Base-by-base conservation (phyloP, 2,329 filamentous ascomycete genomes). In the Fusarium beomiforme region DNA sequence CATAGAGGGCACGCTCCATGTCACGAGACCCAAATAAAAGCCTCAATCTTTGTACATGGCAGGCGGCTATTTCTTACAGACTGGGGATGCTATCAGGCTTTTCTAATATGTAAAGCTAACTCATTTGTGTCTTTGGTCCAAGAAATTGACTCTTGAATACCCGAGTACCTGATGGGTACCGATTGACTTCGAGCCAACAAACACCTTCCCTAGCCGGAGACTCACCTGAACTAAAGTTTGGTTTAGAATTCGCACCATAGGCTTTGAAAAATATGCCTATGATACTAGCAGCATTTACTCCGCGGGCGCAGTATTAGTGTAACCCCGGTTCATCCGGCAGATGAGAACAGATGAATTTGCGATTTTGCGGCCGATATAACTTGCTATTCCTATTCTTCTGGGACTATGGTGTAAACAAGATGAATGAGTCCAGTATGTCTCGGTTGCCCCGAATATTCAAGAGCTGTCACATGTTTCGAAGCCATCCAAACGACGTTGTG, bases 221-320 rank as follows among this genome's bases (percentile, higher is more conserved):
- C 19, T 21, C 26, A 59, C 39, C 29, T 44, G 39, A 43, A 24
- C 61, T 50, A 47, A n/a, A 33, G 23, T 31, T 29, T 10, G 36
- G 19, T 34, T 17, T 47, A 16, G 24, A 46, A 33, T 31, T 31
- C 23, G 29, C 24, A 31, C 19, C 36, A 16, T n/a, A 34, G 17
- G n/a, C 14, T 34, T 12, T n/a, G 17, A 29, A 39, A 29, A 23
- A n/a, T 33, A 33, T 39, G 14, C 26, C 21, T 37, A 39, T 65
- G 26, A 31, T 65, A 26, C 23, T 66, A 17, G 34, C 33, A 66
- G n/a, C 4, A 21, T 42, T 51, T 66, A 44, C 53, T 59, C 53
- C 53, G n/a, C n/a, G 24, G 37, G 17, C 31, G 36, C 33, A 59
- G 51, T 34, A 13, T 65, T 51, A 44, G 39, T 49, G 37, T 57